These are phyloP conservation scores for Sphagnum magellanicum DNA, from an alignment of 228 moss, liverwort and hornwort species.

Conservation along the genomic window DNA sequence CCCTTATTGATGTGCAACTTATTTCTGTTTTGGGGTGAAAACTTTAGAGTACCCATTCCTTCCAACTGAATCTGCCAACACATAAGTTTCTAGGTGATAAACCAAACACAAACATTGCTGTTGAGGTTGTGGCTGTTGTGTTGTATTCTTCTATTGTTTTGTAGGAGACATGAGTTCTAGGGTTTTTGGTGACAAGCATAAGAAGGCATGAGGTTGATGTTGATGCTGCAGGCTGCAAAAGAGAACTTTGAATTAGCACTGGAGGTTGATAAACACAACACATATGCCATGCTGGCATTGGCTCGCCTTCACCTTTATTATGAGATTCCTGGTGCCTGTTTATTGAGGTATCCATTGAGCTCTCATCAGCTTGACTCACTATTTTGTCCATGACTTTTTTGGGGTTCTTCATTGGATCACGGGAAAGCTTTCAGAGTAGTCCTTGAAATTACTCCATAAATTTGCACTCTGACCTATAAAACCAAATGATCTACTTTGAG, in stretches of 20 bases:
- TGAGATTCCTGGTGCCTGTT: constrained; percentile 75
- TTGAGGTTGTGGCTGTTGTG: not conserved
- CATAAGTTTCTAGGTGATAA: no score
- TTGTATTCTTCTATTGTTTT: no score
- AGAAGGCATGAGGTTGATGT: not conserved
- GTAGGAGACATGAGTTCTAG: no score
- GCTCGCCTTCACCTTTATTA: constrained; percentile 87
- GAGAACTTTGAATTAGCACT: constrained; percentile 83
- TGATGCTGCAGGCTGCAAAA: constrained; percentile 67
- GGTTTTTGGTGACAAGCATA: no score
- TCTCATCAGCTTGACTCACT: not conserved
- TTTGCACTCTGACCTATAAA: no score
- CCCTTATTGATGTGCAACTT: no score
- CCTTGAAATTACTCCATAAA: no score
- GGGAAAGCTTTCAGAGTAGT: not conserved
- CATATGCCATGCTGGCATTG: constrained; percentile 69
- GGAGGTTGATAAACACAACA: constrained; percentile 65
- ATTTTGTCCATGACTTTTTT: not conserved
- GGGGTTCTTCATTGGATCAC: not conserved
- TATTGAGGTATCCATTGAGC: constrained; percentile 41
- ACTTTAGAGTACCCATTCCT: no score
- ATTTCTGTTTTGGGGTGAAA: no score
- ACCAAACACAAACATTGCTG: no score
- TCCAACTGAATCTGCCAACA: no score
- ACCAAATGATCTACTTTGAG: no score